These are phyloP conservation scores for Acacia melanoxylon DNA, from an alignment of 306 rosid species.

Conservation along the genomic window DNA sequence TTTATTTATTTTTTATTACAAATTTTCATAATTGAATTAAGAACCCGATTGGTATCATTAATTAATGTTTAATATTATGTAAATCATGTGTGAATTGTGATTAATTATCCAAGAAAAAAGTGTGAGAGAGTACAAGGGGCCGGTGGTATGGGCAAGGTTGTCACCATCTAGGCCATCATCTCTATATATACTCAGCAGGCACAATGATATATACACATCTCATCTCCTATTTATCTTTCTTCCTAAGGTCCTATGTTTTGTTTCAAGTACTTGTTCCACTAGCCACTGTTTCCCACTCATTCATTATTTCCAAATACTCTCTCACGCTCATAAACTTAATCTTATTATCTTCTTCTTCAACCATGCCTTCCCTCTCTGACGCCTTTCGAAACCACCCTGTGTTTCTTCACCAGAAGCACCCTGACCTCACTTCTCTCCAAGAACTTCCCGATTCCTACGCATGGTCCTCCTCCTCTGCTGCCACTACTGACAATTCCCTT, in stretches of 20 bases:
- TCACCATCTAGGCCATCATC: slow-evolving; percentile 45
- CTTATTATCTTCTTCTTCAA: background rate
- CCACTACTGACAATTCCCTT: background rate
- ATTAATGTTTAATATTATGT: background rate
- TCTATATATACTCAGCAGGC: slow-evolving; percentile 58
- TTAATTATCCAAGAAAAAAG: too few relatives aligned
- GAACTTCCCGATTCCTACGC: slow-evolving; percentile 82
- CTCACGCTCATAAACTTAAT: background rate
- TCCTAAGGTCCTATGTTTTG: slow-evolving; percentile 29
- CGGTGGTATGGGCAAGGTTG: slow-evolving; percentile 39
- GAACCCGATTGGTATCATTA: background rate
- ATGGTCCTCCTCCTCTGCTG: slow-evolving; percentile 43
- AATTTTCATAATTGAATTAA: background rate
- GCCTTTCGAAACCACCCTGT: slow-evolving; percentile 63
- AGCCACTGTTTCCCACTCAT: slow-evolving; percentile 13
- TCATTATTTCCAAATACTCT: background rate
- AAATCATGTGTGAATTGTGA: background rate
- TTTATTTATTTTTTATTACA: too few relatives aligned
- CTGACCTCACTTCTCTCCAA: slow-evolving; percentile 60
- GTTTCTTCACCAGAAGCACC: slow-evolving; percentile 53
- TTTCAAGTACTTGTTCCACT: slow-evolving; percentile 29
- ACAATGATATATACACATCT: slow-evolving; percentile 36
- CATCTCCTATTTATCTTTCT: slow-evolving; percentile 33
- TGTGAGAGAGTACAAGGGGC: background rate
- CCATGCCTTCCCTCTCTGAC: slow-evolving; percentile 82